Evolutionary conservation across 495 filamentous ascomycete species (phyloP), one percentile per base, ranked within the genome.

Genomic region (Aspergillus indologenus): DNA sequence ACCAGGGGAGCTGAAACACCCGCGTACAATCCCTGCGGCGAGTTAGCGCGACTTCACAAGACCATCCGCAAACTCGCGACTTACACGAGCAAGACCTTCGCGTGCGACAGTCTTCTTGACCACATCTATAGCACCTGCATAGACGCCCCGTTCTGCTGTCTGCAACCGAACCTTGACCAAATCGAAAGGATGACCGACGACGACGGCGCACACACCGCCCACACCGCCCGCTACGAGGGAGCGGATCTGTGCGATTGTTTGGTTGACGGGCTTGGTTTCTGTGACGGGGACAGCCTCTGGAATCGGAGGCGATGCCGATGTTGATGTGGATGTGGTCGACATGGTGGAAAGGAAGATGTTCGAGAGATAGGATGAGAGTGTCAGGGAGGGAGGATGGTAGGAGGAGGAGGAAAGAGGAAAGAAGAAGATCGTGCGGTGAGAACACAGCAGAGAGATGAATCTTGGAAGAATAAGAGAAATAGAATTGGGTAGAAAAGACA

Each of bases 161-260:
- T 98, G 94, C 71, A 98, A 71, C 42, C 95, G 89, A 58, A 98
- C 94, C 75, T 98, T 98, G 67, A 98, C 93, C 60, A 98, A 79
- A 68, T 98, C 94, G 68, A 98, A 98, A 8, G 94, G 94, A 75
- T 98, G 95, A 45, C 94, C 94, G 61, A 93, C 86, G 20, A 98
- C 64, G 45, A 98, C 95, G 24, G 94, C 93, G 75, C 90, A 97
- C 29, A 98, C 79, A 67, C 95, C 95, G 59, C 94, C 94, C 54
- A 93, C 93, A 31, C 90, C 95, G 61, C 95, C 94, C 3, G 93
- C 93, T 15, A 78, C 89, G 31, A 98, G 83, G 18, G 92, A 94
- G 42, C 93, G 88, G 45, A 95, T 57, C 69, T 79, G 77, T 4
- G 66, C 70, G 53, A 78, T 61, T 1, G 75, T 79, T 68, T 79